Conservation (phyloP, 1,284 basidiomycete genomes). For the Trametes sp. region DNA sequence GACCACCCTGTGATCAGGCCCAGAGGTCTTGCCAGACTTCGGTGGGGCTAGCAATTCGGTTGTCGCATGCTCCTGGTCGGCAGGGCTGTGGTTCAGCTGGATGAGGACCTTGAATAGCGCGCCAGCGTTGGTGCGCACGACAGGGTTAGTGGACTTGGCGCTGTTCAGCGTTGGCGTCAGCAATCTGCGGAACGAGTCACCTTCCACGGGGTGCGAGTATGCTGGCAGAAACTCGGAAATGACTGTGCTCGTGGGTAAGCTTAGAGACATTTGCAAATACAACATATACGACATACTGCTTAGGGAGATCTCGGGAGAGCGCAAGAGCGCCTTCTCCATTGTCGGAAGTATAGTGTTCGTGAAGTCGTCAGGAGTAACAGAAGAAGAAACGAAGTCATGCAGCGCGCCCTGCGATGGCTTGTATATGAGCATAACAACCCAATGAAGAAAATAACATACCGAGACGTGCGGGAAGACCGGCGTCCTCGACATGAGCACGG, state of each 20-base stretch:
- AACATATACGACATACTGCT: slow-evolving; percentile 49
- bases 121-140: slow-evolving; percentile 66
- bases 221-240: slow-evolving; percentile 62
- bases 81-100: slow-evolving; percentile 41
- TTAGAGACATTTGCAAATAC: neutral
- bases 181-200: slow-evolving; percentile 66
- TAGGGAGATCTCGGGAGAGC: slow-evolving; percentile 77
- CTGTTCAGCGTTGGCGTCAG: slow-evolving; percentile 72
- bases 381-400: slow-evolving; percentile 65
- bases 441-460: slow-evolving; percentile 45
- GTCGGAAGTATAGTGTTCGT: slow-evolving; percentile 60
- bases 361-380: slow-evolving; percentile 61
- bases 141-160: slow-evolving; percentile 80
- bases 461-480: slow-evolving; percentile 57
- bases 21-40: slow-evolving; percentile 83
- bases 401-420: slow-evolving; percentile 52
- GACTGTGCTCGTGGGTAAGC: slow-evolving; percentile 45
- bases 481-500: slow-evolving; percentile 65
- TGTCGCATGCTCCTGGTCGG: slow-evolving; percentile 54
- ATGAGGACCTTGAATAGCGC: slow-evolving; percentile 69
- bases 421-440: neutral
- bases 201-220: slow-evolving; percentile 62
- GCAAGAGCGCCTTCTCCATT: slow-evolving; percentile 77
- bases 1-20: slow-evolving; percentile 85
- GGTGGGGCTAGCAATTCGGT: slow-evolving; percentile 77